These are phyloP conservation scores for Lentinus brumalis DNA, from an alignment of 768 basidiomycete genomes.

Conservation along the genomic window DNA sequence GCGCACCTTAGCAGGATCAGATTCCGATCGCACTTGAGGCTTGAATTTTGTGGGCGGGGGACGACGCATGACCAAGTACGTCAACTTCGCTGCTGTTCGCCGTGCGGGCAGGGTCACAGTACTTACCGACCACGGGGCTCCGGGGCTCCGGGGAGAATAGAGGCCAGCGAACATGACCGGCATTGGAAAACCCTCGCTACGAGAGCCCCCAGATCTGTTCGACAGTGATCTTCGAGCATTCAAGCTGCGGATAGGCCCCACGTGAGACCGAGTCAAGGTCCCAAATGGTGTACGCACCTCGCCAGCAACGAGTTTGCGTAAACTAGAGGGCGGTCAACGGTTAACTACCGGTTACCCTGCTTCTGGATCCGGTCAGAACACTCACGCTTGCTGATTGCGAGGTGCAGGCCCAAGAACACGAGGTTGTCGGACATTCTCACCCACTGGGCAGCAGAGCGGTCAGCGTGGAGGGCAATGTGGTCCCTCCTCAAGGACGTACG, in stretches of 20 bases:
- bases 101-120: background rate
- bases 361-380: background rate
- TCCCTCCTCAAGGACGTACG: constrained; percentile 11
- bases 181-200: background rate
- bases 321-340: background rate
- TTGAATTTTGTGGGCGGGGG: background rate
- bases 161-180: background rate
- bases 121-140: constrained; percentile 2
- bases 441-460: constrained; percentile 19
- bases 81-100: background rate
- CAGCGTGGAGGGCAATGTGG: background rate
- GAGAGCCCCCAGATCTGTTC: background rate
- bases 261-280: background rate
- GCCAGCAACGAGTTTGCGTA: constrained; percentile 15
- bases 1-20: background rate
- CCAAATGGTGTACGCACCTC: constrained; percentile 1
- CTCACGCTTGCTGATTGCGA: constrained; percentile 28
- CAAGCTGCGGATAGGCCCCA: constrained; percentile 1
- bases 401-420: constrained; percentile 26
- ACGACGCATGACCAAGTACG: background rate
- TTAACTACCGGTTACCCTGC: background rate
- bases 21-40: too few species aligned
- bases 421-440: constrained; percentile 24
- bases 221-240: constrained; percentile 11
- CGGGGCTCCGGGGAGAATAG: background rate